A percentile compares a stretch with the other conserved stretches of the same genome.
Conservation (phyloP, 148 eudicot genomes). For the Rhododendron simsii region DNA sequence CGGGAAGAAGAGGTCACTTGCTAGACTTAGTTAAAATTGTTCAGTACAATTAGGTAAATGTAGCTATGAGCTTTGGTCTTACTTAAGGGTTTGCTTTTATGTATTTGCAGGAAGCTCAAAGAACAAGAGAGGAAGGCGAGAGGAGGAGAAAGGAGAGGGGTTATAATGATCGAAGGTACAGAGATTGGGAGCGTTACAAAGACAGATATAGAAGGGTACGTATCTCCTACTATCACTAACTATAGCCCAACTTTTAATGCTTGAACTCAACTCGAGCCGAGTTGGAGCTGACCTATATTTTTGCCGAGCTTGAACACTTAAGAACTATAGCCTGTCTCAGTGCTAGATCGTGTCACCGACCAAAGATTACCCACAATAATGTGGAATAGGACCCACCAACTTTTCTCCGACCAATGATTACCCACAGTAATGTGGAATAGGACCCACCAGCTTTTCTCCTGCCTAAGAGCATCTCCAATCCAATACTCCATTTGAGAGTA, state of each 20-base stretch:
- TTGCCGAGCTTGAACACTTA: too few relatives aligned
- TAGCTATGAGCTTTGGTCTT: not conserved
- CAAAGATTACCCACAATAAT: not conserved
- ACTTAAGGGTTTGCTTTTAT: not conserved
- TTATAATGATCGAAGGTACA: constrained; percentile 36
- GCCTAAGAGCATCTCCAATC: too few relatives aligned
- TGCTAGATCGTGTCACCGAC: not conserved
- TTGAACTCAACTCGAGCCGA: too few relatives aligned
- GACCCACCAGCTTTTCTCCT: not conserved
- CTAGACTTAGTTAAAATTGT: not conserved
- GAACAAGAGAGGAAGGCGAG: constrained; percentile 11
- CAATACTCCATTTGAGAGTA: too few relatives aligned
- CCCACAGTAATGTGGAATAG: not conserved
- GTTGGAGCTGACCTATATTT: too few relatives aligned
- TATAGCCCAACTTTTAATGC: not conserved
- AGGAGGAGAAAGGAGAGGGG: constrained; percentile 52
- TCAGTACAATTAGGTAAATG: not conserved
- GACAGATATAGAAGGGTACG: constrained; percentile 69
- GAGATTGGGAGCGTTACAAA: constrained; percentile 56
- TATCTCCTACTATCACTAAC: not conserved
- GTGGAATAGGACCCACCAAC: not conserved
- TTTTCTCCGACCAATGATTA: not conserved
- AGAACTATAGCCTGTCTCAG: not conserved
- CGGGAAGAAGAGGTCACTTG: constrained; percentile 74
- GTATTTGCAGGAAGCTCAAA: constrained; percentile 15